These are phyloP conservation scores for Eutrema heterophyllum DNA, from an alignment of 345 rosid species.

Conservation along the genomic window DNA sequence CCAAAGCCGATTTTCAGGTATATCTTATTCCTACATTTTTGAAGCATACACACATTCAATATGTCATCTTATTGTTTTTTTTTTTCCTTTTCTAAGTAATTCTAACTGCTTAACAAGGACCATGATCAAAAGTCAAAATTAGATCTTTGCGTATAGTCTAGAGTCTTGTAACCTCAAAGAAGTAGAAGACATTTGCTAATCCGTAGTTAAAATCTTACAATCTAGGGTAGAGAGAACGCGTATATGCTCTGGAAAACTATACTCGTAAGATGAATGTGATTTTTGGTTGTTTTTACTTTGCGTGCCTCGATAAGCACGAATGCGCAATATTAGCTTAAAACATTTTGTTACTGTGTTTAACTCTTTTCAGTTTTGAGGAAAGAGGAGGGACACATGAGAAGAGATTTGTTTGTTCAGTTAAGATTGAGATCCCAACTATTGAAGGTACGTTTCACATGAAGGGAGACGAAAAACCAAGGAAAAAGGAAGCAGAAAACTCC, in stretches of 20 bases:
- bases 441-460: slow-evolving; percentile 31
- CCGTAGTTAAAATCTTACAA: too few species aligned
- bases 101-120: background rate
- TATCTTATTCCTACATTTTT: background rate
- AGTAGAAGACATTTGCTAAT: background rate
- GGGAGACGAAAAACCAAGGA: slow-evolving; percentile 43
- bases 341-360: background rate
- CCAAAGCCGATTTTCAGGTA: slow-evolving; percentile 49
- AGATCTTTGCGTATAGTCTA: background rate
- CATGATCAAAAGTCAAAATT: background rate
- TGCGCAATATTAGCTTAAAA: too few species aligned
- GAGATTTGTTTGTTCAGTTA: slow-evolving; percentile 43
- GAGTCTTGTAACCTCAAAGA: background rate
- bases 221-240: too few species aligned
- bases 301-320: too few species aligned
- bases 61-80: background rate
- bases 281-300: too few species aligned
- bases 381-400: slow-evolving; percentile 43
- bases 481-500: slow-evolving; percentile 53
- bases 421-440: slow-evolving; percentile 34
- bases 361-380: slow-evolving; percentile 41
- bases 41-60: background rate
- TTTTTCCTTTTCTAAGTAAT: background rate
- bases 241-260: too few species aligned
- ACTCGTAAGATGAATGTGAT: too few species aligned